Percentiles rank a stretch among this genome's conserved stretches.
These are phyloP conservation scores for Sisymbrium altissimum DNA, from an alignment of 345 rosid genomes.

Conservation along the genomic window DNA sequence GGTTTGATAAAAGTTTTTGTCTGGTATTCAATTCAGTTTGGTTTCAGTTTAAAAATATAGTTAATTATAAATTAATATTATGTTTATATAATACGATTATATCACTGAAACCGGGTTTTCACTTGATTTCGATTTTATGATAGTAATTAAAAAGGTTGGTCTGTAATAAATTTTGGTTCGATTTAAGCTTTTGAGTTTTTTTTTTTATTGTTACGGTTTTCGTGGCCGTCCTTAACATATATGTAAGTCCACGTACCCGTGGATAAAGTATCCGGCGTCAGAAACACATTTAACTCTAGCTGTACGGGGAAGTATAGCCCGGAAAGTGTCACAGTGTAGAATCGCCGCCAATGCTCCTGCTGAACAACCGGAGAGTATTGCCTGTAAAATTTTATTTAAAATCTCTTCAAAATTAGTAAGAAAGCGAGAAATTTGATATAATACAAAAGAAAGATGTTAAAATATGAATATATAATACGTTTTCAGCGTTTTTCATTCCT, in stretches of 20 bases:
- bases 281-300: slow-evolving; percentile 86
- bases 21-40: too few species aligned
- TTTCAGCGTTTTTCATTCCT: slow-evolving; percentile 82
- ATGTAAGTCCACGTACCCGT: slow-evolving; percentile 43
- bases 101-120: too few species aligned
- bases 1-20: too few species aligned
- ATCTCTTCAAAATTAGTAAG: background rate
- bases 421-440: background rate
- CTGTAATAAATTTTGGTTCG: too few species aligned
- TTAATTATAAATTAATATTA: too few species aligned
- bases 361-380: slow-evolving; percentile 91
- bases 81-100: too few species aligned
- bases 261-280: slow-evolving; percentile 90
- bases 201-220: too few species aligned
- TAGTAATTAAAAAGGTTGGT: too few species aligned
- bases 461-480: slow-evolving; percentile 37
- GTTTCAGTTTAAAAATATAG: too few species aligned
- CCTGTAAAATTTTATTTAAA: slow-evolving; percentile 37
- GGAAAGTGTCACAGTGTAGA: slow-evolving; percentile 78
- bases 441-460: background rate
- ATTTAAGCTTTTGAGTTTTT: too few species aligned
- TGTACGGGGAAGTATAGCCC: slow-evolving; percentile 53
- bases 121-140: too few species aligned
- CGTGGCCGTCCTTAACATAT: too few species aligned
- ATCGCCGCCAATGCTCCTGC: slow-evolving; percentile 94